Percentiles rank a stretch among this genome's conserved stretches.
phyloP scores from a whole-genome alignment of 1,139 yeast genomes.

The Pichia terricola region DNA sequence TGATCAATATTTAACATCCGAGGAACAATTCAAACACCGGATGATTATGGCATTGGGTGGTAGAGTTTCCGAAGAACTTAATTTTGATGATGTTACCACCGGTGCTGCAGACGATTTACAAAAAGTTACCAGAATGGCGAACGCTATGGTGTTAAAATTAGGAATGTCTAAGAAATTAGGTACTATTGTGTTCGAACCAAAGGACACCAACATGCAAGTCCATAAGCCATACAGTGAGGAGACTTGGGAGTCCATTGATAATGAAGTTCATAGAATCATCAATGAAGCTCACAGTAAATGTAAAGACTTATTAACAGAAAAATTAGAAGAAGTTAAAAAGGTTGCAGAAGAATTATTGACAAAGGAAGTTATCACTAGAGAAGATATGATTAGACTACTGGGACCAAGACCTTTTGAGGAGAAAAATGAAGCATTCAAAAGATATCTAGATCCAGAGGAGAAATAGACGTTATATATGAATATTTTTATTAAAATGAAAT shows the following conservation, averaged over 20 bases:
- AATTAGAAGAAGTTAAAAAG: conserved; percentile 50
- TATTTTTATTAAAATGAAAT: no score
- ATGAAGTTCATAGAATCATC: conserved; percentile 55
- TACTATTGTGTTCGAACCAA: conserved; percentile 20
- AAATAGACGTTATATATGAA: neutral
- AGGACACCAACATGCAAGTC: conserved; percentile 19
- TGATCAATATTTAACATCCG: conserved; percentile 58
- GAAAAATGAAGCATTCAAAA: conserved; percentile 72
- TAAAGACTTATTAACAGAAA: conserved; percentile 43
- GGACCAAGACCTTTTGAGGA: conserved; percentile 76
- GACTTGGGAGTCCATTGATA: conserved; percentile 57
- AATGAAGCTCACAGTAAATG: conserved; percentile 46
- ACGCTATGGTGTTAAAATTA: conserved; percentile 62
- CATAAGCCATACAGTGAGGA: conserved; percentile 55
- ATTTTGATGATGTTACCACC: conserved; percentile 67
- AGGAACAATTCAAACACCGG: conserved; percentile 58
- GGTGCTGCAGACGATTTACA: conserved; percentile 80
- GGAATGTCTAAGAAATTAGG: conserved; percentile 74
- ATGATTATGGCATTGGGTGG: conserved; percentile 82
- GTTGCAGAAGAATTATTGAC: conserved; percentile 60
- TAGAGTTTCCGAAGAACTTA: conserved; percentile 68
- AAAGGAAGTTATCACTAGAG: conserved; percentile 71
- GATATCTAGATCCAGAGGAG: conserved; percentile 35
- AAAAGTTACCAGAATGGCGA: conserved; percentile 70
- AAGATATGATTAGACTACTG: conserved; percentile 64